Conservation (phyloP, 2,329 filamentous ascomycete species). For the Aspergillus novofumigatus region DNA sequence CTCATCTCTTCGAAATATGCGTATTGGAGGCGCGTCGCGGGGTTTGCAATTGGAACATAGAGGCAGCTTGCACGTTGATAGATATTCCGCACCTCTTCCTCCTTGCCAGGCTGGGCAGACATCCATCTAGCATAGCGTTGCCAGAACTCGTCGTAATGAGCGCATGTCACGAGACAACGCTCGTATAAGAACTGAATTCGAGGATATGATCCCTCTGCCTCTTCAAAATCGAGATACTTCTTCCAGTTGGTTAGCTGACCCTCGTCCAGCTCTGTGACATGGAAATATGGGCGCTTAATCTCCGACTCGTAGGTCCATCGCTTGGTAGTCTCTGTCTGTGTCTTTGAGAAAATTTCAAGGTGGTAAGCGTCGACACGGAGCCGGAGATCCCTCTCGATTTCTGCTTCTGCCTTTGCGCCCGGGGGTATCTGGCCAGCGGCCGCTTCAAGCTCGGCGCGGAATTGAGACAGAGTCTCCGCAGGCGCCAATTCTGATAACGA, state of each 20-base stretch:
- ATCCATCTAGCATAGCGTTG: constrained; percentile 96
- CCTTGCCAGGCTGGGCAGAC: constrained; percentile 71
- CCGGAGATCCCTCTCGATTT: constrained; percentile 79
- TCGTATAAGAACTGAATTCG: constrained; percentile 85
- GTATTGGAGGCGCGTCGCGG: constrained; percentile 81
- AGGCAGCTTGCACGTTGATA: constrained; percentile 81
- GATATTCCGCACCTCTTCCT: constrained; percentile 87
- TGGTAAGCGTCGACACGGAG: constrained; percentile 74
- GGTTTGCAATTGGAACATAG: constrained; percentile 81
- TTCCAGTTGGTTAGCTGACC: constrained; percentile 84
- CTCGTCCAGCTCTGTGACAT: constrained; percentile 87
- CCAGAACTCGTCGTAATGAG: constrained; percentile 97
- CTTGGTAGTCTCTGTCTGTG: constrained; percentile 83
- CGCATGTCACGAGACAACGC: constrained; percentile 85
- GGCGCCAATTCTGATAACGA: constrained; percentile 71
- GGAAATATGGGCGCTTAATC: constrained; percentile 94
- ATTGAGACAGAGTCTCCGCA: constrained; percentile 61
- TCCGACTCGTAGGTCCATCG: constrained; percentile 93
- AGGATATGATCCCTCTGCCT: constrained; percentile 71
- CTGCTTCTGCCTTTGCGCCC: constrained; percentile 61
- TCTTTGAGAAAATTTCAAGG: constrained; percentile 73
- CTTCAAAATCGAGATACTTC: constrained; percentile 95
- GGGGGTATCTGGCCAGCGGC: constrained; percentile 41
- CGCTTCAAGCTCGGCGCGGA: constrained; percentile 66
- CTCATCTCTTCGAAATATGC: constrained; percentile 91